A percentile compares a stretch with the other conserved stretches of the same genome.
phyloP scores from a whole-genome alignment of 2,329 filamentous ascomycete genomes.

The Fusarium solani-melongenae region DNA sequence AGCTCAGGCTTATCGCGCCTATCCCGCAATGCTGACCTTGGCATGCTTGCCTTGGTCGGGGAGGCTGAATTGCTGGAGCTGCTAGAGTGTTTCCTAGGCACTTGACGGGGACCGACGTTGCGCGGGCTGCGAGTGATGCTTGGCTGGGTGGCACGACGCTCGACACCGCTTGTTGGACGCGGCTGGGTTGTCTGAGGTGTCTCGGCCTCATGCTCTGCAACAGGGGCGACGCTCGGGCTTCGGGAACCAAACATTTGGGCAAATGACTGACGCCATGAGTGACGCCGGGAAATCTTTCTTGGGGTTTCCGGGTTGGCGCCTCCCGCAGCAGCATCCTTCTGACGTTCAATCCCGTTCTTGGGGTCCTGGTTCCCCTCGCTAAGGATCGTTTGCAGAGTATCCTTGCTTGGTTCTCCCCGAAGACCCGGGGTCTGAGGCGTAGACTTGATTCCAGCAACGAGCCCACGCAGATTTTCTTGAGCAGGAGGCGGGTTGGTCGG shows the following conservation, averaged over 20 bases:
- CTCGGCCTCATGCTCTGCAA: constrained; percentile 1
- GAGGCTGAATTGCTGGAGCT: constrained; percentile 10
- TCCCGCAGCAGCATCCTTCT: neutral
- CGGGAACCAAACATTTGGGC: constrained; percentile 31
- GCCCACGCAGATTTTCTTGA: neutral
- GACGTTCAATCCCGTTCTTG: constrained; percentile 9
- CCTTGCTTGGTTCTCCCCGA: constrained; percentile 56
- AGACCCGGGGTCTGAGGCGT: constrained; percentile 51
- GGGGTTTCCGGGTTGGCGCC: neutral
- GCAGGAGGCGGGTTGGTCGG: constrained; percentile 44
- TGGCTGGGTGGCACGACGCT: neutral
- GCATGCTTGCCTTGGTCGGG: constrained; percentile 1
- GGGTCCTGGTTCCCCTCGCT: constrained; percentile 60
- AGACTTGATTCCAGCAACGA: constrained; percentile 38
- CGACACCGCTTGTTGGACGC: constrained; percentile 22
- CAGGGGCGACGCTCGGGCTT: constrained; percentile 18
- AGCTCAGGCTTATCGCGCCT: constrained; percentile 27
- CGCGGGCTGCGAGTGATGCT: neutral
- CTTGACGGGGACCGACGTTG: constrained; percentile 1
- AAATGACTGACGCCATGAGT: constrained; percentile 33
- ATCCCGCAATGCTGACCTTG: constrained; percentile 1
- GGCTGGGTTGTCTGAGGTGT: neutral
- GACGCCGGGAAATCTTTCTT: constrained; percentile 27
- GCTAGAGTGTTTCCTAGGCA: constrained; percentile 5
- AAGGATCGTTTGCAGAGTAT: constrained; percentile 61